Conservation (phyloP, 2,329 filamentous ascomycete species). For the Fusarium subglutinans region DNA sequence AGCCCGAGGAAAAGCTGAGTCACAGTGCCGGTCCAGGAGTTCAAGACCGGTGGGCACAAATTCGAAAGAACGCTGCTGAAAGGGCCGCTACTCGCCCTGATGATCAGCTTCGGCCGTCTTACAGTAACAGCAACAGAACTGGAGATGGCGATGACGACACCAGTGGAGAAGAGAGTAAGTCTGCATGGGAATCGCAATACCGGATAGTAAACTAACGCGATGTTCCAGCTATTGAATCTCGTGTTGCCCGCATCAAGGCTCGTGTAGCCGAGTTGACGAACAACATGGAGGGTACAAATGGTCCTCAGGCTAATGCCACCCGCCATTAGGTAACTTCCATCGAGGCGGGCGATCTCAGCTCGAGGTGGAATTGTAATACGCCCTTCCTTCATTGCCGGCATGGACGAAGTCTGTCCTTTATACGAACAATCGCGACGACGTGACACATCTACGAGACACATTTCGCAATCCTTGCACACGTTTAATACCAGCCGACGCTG, state of each 20-base stretch:
- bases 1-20: constrained; percentile 47
- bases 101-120: constrained; percentile 67
- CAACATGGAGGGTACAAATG: constrained; percentile 72
- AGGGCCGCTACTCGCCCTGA: constrained; percentile 74
- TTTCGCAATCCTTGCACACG: constrained; percentile 33
- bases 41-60: constrained; percentile 92
- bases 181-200: not conserved
- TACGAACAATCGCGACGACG: constrained; percentile 23
- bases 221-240: constrained; percentile 86
- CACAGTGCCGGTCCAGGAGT: constrained; percentile 48
- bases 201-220: constrained; percentile 32
- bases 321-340: constrained; percentile 26
- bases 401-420: constrained; percentile 20
- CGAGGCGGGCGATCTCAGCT: not conserved
- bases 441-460: constrained; percentile 35
- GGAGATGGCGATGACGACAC: constrained; percentile 82
- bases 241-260: constrained; percentile 97
- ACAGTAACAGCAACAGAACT: constrained; percentile 66
- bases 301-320: constrained; percentile 44
- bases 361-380: constrained; percentile 1
- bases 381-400: constrained; percentile 15
- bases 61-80: constrained; percentile 92
- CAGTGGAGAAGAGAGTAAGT: constrained; percentile 94
- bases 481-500: constrained; percentile 41
- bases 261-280: constrained; percentile 93